Conservation (phyloP, 768 basidiomycete genomes). For the Russula compacta region DNA sequence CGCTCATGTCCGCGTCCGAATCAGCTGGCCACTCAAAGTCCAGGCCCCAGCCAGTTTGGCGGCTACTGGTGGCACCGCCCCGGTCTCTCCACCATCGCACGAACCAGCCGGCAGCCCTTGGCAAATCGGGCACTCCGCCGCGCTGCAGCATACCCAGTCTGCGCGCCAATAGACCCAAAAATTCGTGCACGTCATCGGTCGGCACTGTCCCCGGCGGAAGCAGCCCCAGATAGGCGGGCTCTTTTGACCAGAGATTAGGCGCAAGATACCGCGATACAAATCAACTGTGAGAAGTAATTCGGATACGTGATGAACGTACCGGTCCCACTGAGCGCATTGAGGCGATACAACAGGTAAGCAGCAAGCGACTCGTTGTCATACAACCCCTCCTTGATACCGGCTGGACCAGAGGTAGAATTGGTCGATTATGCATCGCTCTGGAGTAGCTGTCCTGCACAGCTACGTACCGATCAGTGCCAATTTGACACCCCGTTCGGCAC, state of each 20-base stretch:
- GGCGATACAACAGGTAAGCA: constrained; percentile 75
- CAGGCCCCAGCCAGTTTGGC: constrained; percentile 72
- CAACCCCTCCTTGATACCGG: constrained; percentile 89
- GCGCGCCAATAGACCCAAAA: constrained; percentile 59
- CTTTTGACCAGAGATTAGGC: constrained; percentile 28
- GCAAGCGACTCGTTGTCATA: constrained; percentile 81
- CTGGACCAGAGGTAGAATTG: constrained; percentile 31
- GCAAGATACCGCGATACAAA: neutral
- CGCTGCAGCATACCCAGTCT: constrained; percentile 77
- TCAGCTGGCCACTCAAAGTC: constrained; percentile 60
- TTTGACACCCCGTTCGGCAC: constrained; percentile 87
- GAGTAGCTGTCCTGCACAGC: neutral
- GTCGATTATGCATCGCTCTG: neutral
- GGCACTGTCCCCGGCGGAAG: constrained; percentile 47
- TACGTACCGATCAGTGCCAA: constrained; percentile 84
- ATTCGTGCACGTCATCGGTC: constrained; percentile 49
- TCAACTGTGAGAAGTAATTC: neutral
- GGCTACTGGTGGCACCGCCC: constrained; percentile 35
- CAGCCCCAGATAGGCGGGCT: constrained; percentile 60
- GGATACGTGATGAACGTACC: constrained; percentile 36
- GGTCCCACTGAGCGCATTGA: constrained; percentile 68
- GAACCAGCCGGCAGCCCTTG: constrained; percentile 72
- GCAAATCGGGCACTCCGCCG: constrained; percentile 62
- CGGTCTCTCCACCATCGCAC: constrained; percentile 83
- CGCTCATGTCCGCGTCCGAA: constrained; percentile 20